Base-by-base conservation (phyloP, 2,329 filamentous ascomycete species). In the Aureobasidium musti region DNA sequence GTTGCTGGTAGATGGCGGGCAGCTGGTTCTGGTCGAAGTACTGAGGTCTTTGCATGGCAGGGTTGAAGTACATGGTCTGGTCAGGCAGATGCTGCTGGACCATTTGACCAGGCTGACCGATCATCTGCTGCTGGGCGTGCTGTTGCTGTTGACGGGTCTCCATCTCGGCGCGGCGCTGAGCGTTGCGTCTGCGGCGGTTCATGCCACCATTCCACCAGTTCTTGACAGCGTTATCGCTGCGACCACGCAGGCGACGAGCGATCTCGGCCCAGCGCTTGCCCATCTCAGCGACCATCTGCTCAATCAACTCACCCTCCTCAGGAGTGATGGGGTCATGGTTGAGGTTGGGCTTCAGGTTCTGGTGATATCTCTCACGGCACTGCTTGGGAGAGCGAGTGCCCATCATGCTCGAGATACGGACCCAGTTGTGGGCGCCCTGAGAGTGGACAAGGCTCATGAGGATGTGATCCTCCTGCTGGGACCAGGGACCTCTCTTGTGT, bases 181-280 rank as follows among this genome's bases (percentile, higher is more conserved):
- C 66, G 69, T 75, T 77, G 68, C 81, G 78, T 73, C 80, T 79
- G 73, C 89, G 84, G 73, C 92, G 87, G 80, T 97, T 97, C 84
- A 93, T 90, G 76, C 89, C 91, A 59, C 93, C 92, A 76, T 97
- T 97, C 91, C 91, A 97, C 92, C 92, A 97, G 78, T 97, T 97
- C 86, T 97, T 97, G 70, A 97, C 91, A 33, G 91, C 90, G 74
- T 97, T 97, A 81, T 97, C 93, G 77, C 92, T 96, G 74, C 93
- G 89, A 70, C 92, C 92, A 65, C 89, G 85, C 23, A 97, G 84
- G 53, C 87, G 84, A 71, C 93, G 86, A 52, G 93, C 91, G 74
- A 97, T 97, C 75, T 97, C 92, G 2, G 93, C 93, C 93, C 93
- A 97, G 66, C 90, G 87, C 81, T 92, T 94, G 69, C 92, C 92